Percentiles rank a stretch among this genome's conserved stretches.
Evolutionary conservation across 1,284 basidiomycete species (phyloP).

Genomic region (Ganoderma leucocontextum): DNA sequence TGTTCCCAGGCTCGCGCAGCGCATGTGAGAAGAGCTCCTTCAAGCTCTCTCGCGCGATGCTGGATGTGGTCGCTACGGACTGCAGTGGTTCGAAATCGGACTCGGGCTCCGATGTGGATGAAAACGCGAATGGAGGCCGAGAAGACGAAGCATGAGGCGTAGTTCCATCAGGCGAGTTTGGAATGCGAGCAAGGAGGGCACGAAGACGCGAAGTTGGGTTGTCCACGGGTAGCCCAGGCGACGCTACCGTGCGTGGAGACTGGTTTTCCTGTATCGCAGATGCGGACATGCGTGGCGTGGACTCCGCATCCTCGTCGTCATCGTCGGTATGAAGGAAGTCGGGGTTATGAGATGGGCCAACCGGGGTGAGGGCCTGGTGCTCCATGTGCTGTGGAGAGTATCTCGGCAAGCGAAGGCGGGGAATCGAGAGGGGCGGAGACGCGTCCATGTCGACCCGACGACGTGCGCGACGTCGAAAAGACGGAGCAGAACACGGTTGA

Average conservation of each 20-base stretch:
- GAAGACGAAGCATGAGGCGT: conserved; percentile 43
- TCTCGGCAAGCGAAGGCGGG: conserved; percentile 34
- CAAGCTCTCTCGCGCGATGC: conserved; percentile 62
- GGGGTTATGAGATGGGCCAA: conserved; percentile 44
- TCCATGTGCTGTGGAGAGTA: conserved; percentile 31
- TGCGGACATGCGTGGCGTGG: conserved; percentile 56
- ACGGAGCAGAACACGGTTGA: conserved; percentile 20
- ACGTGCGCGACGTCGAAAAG: conserved; percentile 25
- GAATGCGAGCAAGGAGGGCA: conserved; percentile 58
- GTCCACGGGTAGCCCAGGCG: conserved; percentile 42
- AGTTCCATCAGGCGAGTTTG: conserved; percentile 38
- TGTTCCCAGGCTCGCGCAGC: conserved; percentile 66
- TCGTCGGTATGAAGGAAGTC: conserved; percentile 44
- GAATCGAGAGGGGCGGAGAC: conserved; percentile 30
- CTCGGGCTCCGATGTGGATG: conserved; percentile 61
- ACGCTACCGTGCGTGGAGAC: conserved; percentile 32
- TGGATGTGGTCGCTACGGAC: conserved; percentile 52
- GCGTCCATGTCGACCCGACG: conserved; percentile 35
- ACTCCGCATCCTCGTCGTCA: conserved; percentile 53
- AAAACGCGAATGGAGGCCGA: conserved; percentile 39
- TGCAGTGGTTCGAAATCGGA: conserved; percentile 64
- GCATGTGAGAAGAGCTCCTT: conserved; percentile 70
- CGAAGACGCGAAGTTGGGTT: conserved; percentile 64
- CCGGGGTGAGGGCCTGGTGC: conserved; percentile 37
- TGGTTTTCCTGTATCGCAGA: conserved; percentile 37